A percentile compares a stretch with the other conserved stretches of the same genome.
These are phyloP conservation scores for Leccinum fibrillosum DNA, from an alignment of 768 basidiomycete species.

Conservation along the genomic window DNA sequence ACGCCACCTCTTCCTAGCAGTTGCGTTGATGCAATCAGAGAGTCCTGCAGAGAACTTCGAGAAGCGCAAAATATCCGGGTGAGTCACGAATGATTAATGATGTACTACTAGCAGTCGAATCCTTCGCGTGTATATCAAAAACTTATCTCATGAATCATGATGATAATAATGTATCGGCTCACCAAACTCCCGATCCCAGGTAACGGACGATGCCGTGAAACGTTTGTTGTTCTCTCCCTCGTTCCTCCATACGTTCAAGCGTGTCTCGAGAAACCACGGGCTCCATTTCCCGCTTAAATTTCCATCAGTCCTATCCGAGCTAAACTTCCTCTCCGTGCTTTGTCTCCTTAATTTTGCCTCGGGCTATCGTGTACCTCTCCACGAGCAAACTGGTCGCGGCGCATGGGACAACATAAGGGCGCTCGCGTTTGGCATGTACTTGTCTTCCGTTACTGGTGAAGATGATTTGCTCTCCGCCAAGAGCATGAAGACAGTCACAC, in stretches of 20 bases:
- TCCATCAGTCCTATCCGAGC: slow-evolving; percentile 64
- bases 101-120: not conserved
- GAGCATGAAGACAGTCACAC: slow-evolving; percentile 56
- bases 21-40: slow-evolving; percentile 51
- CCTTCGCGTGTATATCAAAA: slow-evolving; percentile 1
- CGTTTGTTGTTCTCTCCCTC: slow-evolving; percentile 62
- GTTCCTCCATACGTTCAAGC: slow-evolving; percentile 59
- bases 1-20: slow-evolving; percentile 44
- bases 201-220: slow-evolving; percentile 53
- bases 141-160: not conserved
- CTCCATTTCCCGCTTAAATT: slow-evolving; percentile 79
- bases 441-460: slow-evolving; percentile 56
- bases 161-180: slow-evolving; percentile 2
- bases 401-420: slow-evolving; percentile 83
- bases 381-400: slow-evolving; percentile 68
- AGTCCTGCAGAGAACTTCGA: slow-evolving; percentile 49
- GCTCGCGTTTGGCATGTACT: slow-evolving; percentile 67
- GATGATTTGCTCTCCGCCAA: slow-evolving; percentile 60
- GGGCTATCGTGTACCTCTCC: slow-evolving; percentile 74
- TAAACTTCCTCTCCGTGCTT: slow-evolving; percentile 78
- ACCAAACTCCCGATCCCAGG: slow-evolving; percentile 37
- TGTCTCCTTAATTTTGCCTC: slow-evolving; percentile 82
- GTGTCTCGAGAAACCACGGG: slow-evolving; percentile 64
- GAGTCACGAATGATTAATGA: slow-evolving; percentile 21
- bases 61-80: slow-evolving; percentile 50